Percentiles rank a stretch among this genome's conserved stretches.
phyloP scores from a whole-genome alignment of 2,329 filamentous ascomycete genomes.

The Penicillium sumatraense region DNA sequence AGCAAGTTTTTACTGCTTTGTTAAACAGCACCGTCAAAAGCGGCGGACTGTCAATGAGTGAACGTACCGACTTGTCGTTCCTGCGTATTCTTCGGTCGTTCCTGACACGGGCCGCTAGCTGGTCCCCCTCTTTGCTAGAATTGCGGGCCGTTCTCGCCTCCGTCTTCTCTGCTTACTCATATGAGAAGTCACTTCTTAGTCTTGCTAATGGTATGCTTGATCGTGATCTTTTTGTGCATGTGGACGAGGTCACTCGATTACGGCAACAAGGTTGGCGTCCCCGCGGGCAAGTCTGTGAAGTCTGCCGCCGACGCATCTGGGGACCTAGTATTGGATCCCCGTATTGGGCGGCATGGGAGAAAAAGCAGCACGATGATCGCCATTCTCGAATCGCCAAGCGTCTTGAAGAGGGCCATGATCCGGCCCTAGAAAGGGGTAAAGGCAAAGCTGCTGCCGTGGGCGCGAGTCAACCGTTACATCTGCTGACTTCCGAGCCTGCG shows the following conservation, averaged over 20 bases:
- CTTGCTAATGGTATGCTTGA: slow-evolving; percentile 87
- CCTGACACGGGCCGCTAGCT: slow-evolving; percentile 76
- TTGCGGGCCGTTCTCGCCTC: slow-evolving; percentile 82
- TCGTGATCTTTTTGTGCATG: slow-evolving; percentile 83
- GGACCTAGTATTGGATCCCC: slow-evolving; percentile 79
- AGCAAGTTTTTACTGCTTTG: slow-evolving; percentile 87
- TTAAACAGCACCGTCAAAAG: slow-evolving; percentile 71
- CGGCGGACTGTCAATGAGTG: slow-evolving; percentile 32
- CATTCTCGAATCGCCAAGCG: slow-evolving; percentile 35
- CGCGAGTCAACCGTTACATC: slow-evolving; percentile 17
- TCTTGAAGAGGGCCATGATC: slow-evolving; percentile 34
- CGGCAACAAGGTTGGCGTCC: slow-evolving; percentile 89
- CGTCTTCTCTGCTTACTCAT: slow-evolving; percentile 93
- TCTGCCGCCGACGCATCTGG: slow-evolving; percentile 82
- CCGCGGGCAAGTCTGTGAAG: slow-evolving; percentile 82
- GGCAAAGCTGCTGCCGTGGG: slow-evolving; percentile 43
- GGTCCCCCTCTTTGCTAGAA: slow-evolving; percentile 84
- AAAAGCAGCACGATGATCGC: slow-evolving; percentile 49
- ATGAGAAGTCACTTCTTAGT: slow-evolving; percentile 85
- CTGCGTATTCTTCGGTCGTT: slow-evolving; percentile 88
- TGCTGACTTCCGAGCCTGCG: slow-evolving; percentile 7
- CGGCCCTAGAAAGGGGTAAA: slow-evolving; percentile 38
- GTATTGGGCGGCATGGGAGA: slow-evolving; percentile 83
- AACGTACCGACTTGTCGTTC: slow-evolving; percentile 71
- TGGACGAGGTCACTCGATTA: slow-evolving; percentile 73